These are phyloP conservation scores for Microsporum canis DNA, from an alignment of 2,329 filamentous ascomycete genomes.

Conservation along the genomic window DNA sequence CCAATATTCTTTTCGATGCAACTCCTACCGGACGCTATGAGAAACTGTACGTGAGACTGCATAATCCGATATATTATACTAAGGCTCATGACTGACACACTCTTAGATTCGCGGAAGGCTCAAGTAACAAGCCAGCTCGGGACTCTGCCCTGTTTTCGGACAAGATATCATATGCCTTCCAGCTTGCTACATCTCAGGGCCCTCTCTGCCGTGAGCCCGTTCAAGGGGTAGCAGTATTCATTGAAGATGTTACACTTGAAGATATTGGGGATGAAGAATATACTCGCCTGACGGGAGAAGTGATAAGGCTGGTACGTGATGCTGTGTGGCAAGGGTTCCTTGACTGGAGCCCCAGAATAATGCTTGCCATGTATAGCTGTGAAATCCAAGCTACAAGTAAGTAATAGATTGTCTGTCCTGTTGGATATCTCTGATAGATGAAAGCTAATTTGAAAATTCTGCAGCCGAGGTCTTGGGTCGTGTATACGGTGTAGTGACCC, in stretches of 20 bases:
- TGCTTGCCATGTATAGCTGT: conserved; percentile 95
- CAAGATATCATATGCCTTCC: conserved; percentile 88
- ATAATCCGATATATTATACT: background rate
- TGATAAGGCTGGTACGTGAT: conserved; percentile 78
- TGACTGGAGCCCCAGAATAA: conserved; percentile 89
- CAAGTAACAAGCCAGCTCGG: conserved; percentile 16
- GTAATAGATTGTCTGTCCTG: conserved; percentile 20
- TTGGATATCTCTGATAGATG: conserved; percentile 11
- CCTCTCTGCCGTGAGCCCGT: conserved; percentile 87
- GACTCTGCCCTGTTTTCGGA: conserved; percentile 61
- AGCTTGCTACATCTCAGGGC: conserved; percentile 77
- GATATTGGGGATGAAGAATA: conserved; percentile 47
- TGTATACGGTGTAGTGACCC: conserved; percentile 95
- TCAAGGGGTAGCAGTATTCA: conserved; percentile 80
- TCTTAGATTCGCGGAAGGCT: conserved; percentile 5
- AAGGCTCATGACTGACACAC: background rate
- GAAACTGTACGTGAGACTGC: conserved; percentile 40
- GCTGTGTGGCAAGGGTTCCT: conserved; percentile 77
- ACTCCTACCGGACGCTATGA: conserved; percentile 61
- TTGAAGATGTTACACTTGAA: conserved; percentile 63
- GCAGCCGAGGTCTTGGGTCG: conserved; percentile 80
- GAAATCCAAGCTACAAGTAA: conserved; percentile 89
- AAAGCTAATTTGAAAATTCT: conserved; percentile 13
- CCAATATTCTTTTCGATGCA: conserved; percentile 78
- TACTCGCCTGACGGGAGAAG: conserved; percentile 77